These are phyloP conservation scores for Vitellaria paradoxa DNA, from an alignment of 179 eudicot genomes.

Conservation along the genomic window DNA sequence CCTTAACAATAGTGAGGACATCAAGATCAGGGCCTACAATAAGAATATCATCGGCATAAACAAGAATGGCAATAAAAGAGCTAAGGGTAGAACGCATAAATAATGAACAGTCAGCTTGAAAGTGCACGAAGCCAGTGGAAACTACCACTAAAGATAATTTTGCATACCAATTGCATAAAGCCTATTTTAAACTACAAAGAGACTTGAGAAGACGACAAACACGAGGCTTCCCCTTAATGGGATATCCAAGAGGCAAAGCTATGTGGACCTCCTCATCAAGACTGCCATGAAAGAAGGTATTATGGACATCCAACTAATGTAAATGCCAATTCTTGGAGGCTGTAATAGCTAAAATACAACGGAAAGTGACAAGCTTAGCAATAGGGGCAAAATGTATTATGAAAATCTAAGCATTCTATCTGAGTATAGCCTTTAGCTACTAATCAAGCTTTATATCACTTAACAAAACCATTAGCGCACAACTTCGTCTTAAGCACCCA, in stretches of 20 bases:
- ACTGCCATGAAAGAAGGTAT: too few species aligned
- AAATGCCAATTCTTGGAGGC: not conserved
- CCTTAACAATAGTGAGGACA: not conserved
- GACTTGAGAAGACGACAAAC: not conserved
- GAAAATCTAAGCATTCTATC: not conserved
- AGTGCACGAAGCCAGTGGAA: not conserved
- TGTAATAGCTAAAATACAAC: not conserved
- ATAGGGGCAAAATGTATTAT: not conserved
- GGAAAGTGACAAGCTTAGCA: not conserved
- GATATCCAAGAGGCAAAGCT: not conserved
- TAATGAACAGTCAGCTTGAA: not conserved
- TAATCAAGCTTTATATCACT: too few species aligned
- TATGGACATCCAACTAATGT: too few species aligned
- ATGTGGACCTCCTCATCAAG: not conserved
- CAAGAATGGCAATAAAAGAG: not conserved
- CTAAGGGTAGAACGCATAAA: not conserved
- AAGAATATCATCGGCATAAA: not conserved
- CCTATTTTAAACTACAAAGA: too few species aligned
- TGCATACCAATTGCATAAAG: too few species aligned
- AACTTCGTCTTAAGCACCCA: too few species aligned
- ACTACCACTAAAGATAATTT: not conserved
- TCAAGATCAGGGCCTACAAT: not conserved
- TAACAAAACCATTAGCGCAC: too few species aligned
- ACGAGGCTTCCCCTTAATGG: not conserved
- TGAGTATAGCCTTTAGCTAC: too few species aligned